Evolutionary conservation across 345 rosid genomes (phyloP).

Genomic region (Heritiera fomes): DNA sequence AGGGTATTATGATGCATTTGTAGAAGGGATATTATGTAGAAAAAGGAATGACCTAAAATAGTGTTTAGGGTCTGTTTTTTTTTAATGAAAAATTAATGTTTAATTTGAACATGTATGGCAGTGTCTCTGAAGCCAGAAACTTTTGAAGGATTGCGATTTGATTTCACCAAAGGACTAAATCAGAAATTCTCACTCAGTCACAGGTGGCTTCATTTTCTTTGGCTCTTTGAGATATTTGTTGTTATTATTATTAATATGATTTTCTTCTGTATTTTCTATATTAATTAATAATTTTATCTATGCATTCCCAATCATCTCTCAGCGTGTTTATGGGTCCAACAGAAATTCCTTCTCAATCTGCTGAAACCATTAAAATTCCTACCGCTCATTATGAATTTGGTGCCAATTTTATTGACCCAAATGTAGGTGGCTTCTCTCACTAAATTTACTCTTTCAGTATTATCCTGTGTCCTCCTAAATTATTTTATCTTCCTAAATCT

Average conservation of each 20-base stretch:
- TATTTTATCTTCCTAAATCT: neutral
- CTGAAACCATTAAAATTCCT: conserved; percentile 86
- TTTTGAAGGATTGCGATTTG: conserved; percentile 94
- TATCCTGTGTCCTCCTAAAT: neutral
- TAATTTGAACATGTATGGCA: conserved; percentile 37
- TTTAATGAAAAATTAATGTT: conserved; percentile 5
- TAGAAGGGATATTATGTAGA: neutral
- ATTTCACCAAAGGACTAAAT: conserved; percentile 81
- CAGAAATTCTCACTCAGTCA: conserved; percentile 84
- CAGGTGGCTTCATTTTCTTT: conserved; percentile 44
- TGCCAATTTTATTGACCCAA: conserved; percentile 80
- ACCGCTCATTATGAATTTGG: conserved; percentile 95
- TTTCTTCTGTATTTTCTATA: conserved; percentile 8
- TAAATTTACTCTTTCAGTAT: neutral
- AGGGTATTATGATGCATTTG: neutral
- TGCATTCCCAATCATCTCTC: conserved; percentile 30
- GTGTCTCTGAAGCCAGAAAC: conserved; percentile 90
- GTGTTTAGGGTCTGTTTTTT: neutral
- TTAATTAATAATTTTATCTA: conserved; percentile 5
- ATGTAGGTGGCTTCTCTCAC: conserved; percentile 39
- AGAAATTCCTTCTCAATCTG: conserved; percentile 86
- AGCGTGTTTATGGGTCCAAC: conserved; percentile 93
- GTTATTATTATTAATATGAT: neutral
- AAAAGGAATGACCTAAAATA: neutral
- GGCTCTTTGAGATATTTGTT: neutral